Evolutionary conservation across 306 rosid genomes (phyloP), one percentile per base, ranked within the genome.

Genomic region (Pterocarpus macrocarpus): DNA sequence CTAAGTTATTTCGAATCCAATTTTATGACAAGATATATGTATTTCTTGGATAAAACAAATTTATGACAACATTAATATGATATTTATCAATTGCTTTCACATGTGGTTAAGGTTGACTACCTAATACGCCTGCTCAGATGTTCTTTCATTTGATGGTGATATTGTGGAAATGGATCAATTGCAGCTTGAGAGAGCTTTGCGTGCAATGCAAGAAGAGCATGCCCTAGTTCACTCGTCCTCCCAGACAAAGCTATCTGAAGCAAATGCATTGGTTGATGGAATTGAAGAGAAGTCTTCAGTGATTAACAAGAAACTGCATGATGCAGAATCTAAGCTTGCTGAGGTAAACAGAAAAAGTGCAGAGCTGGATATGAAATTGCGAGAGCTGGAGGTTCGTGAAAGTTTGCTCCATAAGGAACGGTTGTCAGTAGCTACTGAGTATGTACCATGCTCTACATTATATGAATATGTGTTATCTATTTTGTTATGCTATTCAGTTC

Each of bases 181-280:
- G 85, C 86, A 95, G 99, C 98, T 95, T 73, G 91, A 92, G 80
- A 92, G 88, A 81, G 87, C 92, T 86, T 50, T 92, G 81, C 89
- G 78, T 56, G 92, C 84, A 76, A 78, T 84, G 65, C 91, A 78
- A 35, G 88, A 82, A 75, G 98, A 92, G 88, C 91, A 82, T 68
- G 64, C 80, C 28, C 84, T 92, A 73, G 74, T 87, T 47, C 87
- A 83, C 62, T 86, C 63, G 64, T 81, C 85, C 12, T 92, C 94
- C 11, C 81, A 88, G 78, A 81, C 94, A 71, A 93, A 90, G 90
- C 57, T 91, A 84, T 89, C 87, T 71, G 84, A 89, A 79, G 92
- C 96, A 50, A 86, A 82, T 75, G 78, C 88, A 57, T 88, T 93
- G 87, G 83, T 88, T 83, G 85, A 78, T 69, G 94, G 97, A 80